Evolutionary conservation across 2,329 filamentous ascomycete genomes (phyloP), one percentile per base, ranked within the genome.

Genomic region (Microascus cirrosus): DNA sequence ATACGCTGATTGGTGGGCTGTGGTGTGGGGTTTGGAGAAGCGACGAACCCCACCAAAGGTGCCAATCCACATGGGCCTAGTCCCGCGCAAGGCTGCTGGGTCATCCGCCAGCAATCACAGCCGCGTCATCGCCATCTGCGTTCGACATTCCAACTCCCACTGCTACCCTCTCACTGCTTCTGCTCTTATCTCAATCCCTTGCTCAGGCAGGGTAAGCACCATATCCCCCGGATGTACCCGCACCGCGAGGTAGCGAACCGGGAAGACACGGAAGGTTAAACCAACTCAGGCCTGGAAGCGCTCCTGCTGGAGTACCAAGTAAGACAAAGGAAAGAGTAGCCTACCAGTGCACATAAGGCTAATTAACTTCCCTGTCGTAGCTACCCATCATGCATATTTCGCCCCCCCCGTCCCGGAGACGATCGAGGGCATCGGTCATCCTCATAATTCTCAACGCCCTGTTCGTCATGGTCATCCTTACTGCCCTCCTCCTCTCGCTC

Each of bases 401-500:
- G 10, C 45, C n/a, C 10, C 45, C 45, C 18, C 50, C 28, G 22
- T 11, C 32, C 4, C 36, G 56, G 11, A 53, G 34, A 18, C 56
- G 56, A 48, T 18, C 18, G 12, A 36, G 57, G 28, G 50, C 56
- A 13, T 45, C 55, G 25, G 55, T 55, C 52, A 22, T 54, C n/a
- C 53, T 61, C 54, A 55, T 63, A 60, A 56, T 62, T 12, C 45
- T 63, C 39, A 59, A 56, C 53, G 57, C 61, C 25, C 54, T 64
- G 58, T 3, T 63, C 56, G 57, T 61, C 51, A 61, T 65, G 20
- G 45, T 60, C 28, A 61, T 67, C 54, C 63, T 67, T 48, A 32
- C 28, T 8, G 63, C 61, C 58, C 55, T 60, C 42, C 63, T 69
- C 35, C 59, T 67, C 48, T 60, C 61, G 34, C 58, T 67, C 18